Conservation (phyloP, 371 early-diverging fungal species). For the Cokeromyces recurvatus region DNA sequence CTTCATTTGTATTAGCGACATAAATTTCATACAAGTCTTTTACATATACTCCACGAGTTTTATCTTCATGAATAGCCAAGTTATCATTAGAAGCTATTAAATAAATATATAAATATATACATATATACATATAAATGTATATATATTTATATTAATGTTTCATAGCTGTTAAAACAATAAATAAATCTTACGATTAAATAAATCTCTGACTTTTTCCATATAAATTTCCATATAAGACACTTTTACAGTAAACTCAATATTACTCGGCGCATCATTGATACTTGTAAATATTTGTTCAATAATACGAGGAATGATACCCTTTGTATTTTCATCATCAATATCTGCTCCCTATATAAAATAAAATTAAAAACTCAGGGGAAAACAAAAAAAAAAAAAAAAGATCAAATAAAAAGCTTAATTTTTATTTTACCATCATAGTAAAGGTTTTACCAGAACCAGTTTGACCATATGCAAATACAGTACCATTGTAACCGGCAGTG, state of each 20-base stretch:
- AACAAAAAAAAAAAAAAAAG: too few relatives aligned
- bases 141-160: neutral
- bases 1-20: constrained; percentile 91
- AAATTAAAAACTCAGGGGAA: constrained; percentile 15
- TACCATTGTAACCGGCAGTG: constrained; percentile 90
- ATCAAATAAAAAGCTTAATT: constrained; percentile 3
- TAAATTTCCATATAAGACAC: constrained; percentile 99
- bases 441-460: constrained; percentile 99
- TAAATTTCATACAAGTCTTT: constrained; percentile 93
- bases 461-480: constrained; percentile 99
- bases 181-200: constrained; percentile 83
- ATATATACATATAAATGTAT: too few relatives aligned
- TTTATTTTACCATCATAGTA: constrained; percentile 85
- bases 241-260: constrained; percentile 90
- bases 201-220: constrained; percentile 98
- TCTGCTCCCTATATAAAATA: constrained; percentile 84
- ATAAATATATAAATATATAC: neutral
- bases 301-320: constrained; percentile 94
- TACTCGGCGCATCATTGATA: constrained; percentile 80
- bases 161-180: neutral
- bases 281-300: constrained; percentile 88
- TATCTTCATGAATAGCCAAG: constrained; percentile 94
- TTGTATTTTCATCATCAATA: constrained; percentile 82
- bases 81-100: constrained; percentile 76
- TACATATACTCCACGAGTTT: constrained; percentile 91